phyloP scores from a whole-genome alignment of 2,329 filamentous ascomycete genomes.

The Bipolaris zeicola region DNA sequence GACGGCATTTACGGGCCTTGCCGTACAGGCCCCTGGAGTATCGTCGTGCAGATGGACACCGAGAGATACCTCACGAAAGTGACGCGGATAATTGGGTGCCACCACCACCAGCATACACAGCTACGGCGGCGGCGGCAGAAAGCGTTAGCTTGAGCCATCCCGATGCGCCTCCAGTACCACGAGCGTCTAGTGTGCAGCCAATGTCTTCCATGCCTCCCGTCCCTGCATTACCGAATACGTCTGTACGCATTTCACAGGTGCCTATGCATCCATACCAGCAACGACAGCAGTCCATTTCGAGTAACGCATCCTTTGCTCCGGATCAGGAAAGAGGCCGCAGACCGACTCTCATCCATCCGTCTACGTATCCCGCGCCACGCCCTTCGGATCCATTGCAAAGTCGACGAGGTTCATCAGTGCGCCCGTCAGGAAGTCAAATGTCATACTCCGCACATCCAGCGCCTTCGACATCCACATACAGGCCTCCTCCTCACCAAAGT shows the following conservation, averaged over 20 bases:
- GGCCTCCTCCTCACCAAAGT: conserved; percentile 21
- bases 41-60: conserved; percentile 70
- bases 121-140: conserved; percentile 56
- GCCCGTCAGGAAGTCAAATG: conserved; percentile 17
- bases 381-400: conserved; percentile 23
- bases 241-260: conserved; percentile 32
- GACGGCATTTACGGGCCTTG: conserved; percentile 66
- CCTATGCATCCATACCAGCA: conserved; percentile 26
- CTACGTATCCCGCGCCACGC: conserved; percentile 41
- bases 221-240: conserved; percentile 34
- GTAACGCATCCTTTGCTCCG: conserved; percentile 32
- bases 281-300: conserved; percentile 38
- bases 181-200: conserved; percentile 7
- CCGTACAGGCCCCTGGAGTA: conserved; percentile 64
- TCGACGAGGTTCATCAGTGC: conserved; percentile 34
- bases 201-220: conserved; percentile 28
- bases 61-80: conserved; percentile 81
- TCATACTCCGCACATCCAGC: conserved; percentile 13
- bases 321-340: conserved; percentile 23
- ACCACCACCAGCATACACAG: conserved; percentile 79
- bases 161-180: conserved; percentile 34
- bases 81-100: conserved; percentile 90
- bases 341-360: conserved; percentile 42
- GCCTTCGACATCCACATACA: conserved; percentile 2
- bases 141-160: conserved; percentile 48